Evolutionary conservation across 805 yeast species (phyloP).

Genomic region (Ogataea ramenticola): DNA sequence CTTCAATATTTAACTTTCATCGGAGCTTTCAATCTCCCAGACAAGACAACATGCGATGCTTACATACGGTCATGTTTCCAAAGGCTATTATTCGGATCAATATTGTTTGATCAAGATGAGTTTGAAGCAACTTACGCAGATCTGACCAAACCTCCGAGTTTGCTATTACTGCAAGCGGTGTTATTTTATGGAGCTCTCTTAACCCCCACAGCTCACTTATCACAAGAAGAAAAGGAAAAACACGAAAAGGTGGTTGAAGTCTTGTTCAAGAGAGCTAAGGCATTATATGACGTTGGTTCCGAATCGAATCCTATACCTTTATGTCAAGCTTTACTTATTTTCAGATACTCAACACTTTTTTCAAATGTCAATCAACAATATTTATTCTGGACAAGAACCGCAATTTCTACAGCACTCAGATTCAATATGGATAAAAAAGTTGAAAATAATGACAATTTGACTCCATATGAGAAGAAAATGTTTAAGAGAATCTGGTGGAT

Average conservation of each 20-base stretch:
- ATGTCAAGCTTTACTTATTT: slow-evolving; percentile 52
- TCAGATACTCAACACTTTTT: slow-evolving; percentile 26
- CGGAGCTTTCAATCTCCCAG: slow-evolving; percentile 70
- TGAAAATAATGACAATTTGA: slow-evolving; percentile 5
- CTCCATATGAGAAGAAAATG: slow-evolving; percentile 26
- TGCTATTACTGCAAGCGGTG: slow-evolving; percentile 55
- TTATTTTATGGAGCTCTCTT: slow-evolving; percentile 50
- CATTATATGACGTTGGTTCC: slow-evolving; percentile 60
- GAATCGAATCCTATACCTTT: slow-evolving; percentile 60
- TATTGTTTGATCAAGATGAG: not conserved
- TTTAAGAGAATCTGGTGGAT: slow-evolving; percentile 80
- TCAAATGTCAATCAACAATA: slow-evolving; percentile 38
- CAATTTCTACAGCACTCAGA: slow-evolving; percentile 65
- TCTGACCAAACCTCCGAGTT: slow-evolving; percentile 51
- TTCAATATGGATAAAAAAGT: slow-evolving; percentile 61
- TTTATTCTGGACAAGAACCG: slow-evolving; percentile 70
- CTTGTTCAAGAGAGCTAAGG: slow-evolving; percentile 42
- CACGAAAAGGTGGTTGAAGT: slow-evolving; percentile 25
- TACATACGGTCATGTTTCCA: slow-evolving; percentile 28
- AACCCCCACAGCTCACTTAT: slow-evolving; percentile 30
- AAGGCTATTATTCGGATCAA: not conserved
- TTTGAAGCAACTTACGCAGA: slow-evolving; percentile 31
- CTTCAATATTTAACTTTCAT: slow-evolving; percentile 54
- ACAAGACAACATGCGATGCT: slow-evolving; percentile 40
- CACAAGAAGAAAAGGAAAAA: slow-evolving; percentile 44